phyloP scores from a whole-genome alignment of 164 flowering plant genomes.

The Taxillus chinensis region DNA sequence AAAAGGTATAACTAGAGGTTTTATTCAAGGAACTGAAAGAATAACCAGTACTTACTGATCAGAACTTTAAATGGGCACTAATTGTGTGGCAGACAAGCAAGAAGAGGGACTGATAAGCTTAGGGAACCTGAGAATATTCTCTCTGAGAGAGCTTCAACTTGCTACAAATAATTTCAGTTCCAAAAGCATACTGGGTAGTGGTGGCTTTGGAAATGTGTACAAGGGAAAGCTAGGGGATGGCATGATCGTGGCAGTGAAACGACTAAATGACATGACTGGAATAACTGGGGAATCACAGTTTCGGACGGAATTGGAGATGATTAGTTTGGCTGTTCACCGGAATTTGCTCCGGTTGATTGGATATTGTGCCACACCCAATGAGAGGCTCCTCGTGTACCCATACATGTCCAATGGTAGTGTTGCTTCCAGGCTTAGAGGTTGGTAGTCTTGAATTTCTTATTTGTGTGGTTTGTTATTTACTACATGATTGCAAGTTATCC shows the following conservation, averaged over 20 bases:
- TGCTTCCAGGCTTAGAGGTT: constrained; percentile 77
- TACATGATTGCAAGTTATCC: background rate
- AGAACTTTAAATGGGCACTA: background rate
- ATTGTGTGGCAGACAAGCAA: constrained; percentile 39
- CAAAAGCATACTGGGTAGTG: constrained; percentile 76
- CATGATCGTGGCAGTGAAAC: constrained; percentile 69
- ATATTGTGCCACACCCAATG: constrained; percentile 61
- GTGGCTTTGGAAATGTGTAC: constrained; percentile 93
- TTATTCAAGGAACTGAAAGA: no score
- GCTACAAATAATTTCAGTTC: constrained; percentile 74
- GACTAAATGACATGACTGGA: constrained; percentile 63
- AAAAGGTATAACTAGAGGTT: no score
- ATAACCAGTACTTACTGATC: background rate
- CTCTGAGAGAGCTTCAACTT: constrained; percentile 65
- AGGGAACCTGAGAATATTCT: constrained; percentile 64
- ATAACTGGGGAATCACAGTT: constrained; percentile 71
- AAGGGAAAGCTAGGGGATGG: constrained; percentile 67
- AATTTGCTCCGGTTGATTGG: constrained; percentile 69
- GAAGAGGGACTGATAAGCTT: constrained; percentile 55
- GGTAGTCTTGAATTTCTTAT: constrained; percentile 5
- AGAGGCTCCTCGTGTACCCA: constrained; percentile 77
- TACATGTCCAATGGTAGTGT: constrained; percentile 94
- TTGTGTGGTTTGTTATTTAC: background rate
- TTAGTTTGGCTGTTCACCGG: constrained; percentile 86
- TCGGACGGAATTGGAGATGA: constrained; percentile 78